Conservation (phyloP, 1,139 yeast genomes). For the Saccharomyces uvarum region DNA sequence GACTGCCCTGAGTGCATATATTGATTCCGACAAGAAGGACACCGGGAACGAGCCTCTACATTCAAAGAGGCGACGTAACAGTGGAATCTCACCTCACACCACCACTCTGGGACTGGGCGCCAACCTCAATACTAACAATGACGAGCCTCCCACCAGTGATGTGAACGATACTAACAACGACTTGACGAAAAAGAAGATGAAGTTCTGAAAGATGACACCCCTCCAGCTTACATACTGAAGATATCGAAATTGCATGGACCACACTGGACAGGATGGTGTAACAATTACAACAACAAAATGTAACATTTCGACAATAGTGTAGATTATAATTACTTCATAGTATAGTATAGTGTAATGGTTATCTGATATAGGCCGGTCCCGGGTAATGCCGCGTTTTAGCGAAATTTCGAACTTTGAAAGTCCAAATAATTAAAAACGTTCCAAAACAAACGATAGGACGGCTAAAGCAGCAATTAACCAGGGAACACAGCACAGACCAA, state of each 20-base stretch:
- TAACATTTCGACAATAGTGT: background rate
- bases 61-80: background rate
- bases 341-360: background rate
- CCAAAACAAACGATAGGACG: background rate
- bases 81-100: background rate
- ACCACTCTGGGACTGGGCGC: background rate
- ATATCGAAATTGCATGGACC: background rate
- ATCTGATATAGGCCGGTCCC: background rate
- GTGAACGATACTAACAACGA: background rate
- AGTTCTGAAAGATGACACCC: background rate
- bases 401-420: background rate
- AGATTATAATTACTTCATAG: constrained; percentile 1
- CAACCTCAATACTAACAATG: background rate
- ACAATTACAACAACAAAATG: background rate
- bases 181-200: background rate
- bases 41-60: background rate
- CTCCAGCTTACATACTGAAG: background rate
- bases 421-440: background rate
- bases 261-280: background rate
- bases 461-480: background rate
- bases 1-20: background rate
- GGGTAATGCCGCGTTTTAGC: background rate
- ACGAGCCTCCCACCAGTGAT: background rate
- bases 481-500: background rate
- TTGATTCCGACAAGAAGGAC: constrained; percentile 9